Conservation (phyloP, 441 rosid genomes). For the Jatropha podagrica region DNA sequence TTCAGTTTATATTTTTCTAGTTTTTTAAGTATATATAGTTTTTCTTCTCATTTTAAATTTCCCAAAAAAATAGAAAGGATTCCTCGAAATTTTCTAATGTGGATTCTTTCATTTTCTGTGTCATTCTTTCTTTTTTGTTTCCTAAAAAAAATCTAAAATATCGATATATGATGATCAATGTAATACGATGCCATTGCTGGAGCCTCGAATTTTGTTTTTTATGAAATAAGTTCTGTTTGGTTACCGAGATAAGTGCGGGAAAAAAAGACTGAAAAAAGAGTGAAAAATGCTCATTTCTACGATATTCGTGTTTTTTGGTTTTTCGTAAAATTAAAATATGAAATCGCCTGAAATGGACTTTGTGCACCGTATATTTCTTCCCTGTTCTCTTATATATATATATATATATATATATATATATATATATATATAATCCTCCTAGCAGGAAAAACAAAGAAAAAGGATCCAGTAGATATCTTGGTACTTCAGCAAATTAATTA, state of each 20-base stretch:
- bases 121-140: neutral
- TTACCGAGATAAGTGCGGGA: neutral
- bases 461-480: neutral
- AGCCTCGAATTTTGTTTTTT: neutral
- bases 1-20: too few relatives aligned
- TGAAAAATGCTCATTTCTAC: neutral
- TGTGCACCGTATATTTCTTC: too few relatives aligned
- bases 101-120: neutral
- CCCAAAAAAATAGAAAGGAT: too few relatives aligned
- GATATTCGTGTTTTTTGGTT: neutral
- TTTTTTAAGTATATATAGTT: neutral
- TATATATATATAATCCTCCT: neutral
- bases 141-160: neutral
- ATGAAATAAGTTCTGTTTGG: conserved; percentile 8
- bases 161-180: neutral
- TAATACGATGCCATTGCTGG: neutral
- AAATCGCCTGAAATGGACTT: too few relatives aligned
- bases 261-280: neutral
- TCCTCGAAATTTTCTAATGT: neutral
- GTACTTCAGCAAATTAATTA: neutral
- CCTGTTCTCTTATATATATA: neutral
- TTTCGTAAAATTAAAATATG: neutral
- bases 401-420: neutral
- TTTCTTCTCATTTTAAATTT: too few relatives aligned
- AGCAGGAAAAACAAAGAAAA: neutral